These are phyloP conservation scores for Arabidopsis lyrata DNA, from an alignment of 441 rosid species.

Conservation along the genomic window DNA sequence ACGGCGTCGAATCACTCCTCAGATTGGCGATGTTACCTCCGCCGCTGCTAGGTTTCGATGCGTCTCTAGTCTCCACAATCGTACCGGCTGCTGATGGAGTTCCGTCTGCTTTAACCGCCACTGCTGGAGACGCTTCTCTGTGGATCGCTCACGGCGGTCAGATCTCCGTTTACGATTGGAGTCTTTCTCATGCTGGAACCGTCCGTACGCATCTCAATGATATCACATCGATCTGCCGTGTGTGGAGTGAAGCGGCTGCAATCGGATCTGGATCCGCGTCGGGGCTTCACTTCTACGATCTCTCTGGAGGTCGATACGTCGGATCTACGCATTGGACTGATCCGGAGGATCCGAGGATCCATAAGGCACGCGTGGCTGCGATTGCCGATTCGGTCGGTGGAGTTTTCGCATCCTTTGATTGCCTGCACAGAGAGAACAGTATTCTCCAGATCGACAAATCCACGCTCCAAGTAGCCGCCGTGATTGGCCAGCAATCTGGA, in stretches of 20 bases:
- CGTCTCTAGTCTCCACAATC: conserved; percentile 65
- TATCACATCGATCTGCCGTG: conserved; percentile 66
- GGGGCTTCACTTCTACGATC: conserved; percentile 88
- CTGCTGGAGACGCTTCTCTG: conserved; percentile 68
- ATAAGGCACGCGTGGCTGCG: conserved; percentile 73
- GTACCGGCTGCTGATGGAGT: conserved; percentile 70
- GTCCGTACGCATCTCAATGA: conserved; percentile 82
- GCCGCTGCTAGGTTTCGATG: conserved; percentile 74
- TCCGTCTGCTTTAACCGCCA: conserved; percentile 69
- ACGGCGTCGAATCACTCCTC: conserved; percentile 78
- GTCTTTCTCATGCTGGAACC: conserved; percentile 62
- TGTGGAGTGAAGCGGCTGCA: conserved; percentile 71
- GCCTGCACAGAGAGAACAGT: conserved; percentile 80
- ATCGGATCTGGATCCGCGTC: conserved; percentile 68
- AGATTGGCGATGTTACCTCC: conserved; percentile 70
- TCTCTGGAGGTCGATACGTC: conserved; percentile 61
- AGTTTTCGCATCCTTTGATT: conserved; percentile 76
- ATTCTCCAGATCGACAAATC: conserved; percentile 73
- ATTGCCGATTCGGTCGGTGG: conserved; percentile 58
- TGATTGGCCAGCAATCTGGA: conserved; percentile 73
- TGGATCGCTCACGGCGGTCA: conserved; percentile 96
- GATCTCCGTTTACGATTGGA: conserved; percentile 81
- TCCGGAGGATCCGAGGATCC: conserved; percentile 79
- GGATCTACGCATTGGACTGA: conserved; percentile 83
- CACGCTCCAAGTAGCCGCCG: conserved; percentile 66